These are phyloP conservation scores for Lathyrus tuberosus DNA, from an alignment of 306 rosid genomes.

Conservation along the genomic window DNA sequence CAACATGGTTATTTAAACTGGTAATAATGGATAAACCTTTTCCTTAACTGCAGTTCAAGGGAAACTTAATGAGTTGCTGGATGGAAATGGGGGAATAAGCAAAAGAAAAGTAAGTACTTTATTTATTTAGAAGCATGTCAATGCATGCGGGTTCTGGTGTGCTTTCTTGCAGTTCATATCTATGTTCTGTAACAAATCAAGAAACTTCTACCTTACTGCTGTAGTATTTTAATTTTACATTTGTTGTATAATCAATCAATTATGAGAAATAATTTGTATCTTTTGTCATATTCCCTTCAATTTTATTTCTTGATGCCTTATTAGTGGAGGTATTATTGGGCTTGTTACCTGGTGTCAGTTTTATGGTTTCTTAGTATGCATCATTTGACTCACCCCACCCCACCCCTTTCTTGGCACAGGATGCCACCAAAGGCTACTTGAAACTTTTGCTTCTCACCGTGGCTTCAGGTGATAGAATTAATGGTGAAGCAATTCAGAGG, in stretches of 20 bases:
- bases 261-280: slow-evolving; percentile 30
- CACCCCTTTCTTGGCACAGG: slow-evolving; percentile 55
- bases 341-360: slow-evolving; percentile 4
- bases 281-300: slow-evolving; percentile 16
- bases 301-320: slow-evolving; percentile 24
- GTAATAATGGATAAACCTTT: slow-evolving; percentile 43
- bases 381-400: slow-evolving; percentile 26
- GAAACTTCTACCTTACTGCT: slow-evolving; percentile 25
- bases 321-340: slow-evolving; percentile 12
- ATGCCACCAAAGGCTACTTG: slow-evolving; percentile 91
- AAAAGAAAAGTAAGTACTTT: slow-evolving; percentile 78
- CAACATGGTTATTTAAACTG: slow-evolving; percentile 33
- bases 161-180: slow-evolving; percentile 32
- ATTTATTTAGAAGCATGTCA: slow-evolving; percentile 41
- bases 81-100: slow-evolving; percentile 93
- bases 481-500: slow-evolving; percentile 97
- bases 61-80: slow-evolving; percentile 92
- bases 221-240: slow-evolving; percentile 22
- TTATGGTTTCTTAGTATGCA: slow-evolving; percentile 28
- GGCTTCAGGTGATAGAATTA: slow-evolving; percentile 82
- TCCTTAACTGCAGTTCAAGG: slow-evolving; percentile 77
- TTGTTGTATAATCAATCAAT: slow-evolving; percentile 11
- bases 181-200: slow-evolving; percentile 29
- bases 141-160: slow-evolving; percentile 17
- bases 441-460: slow-evolving; percentile 94